These are phyloP conservation scores for Suillus bovinus DNA, from an alignment of 768 basidiomycete genomes.

Conservation along the genomic window DNA sequence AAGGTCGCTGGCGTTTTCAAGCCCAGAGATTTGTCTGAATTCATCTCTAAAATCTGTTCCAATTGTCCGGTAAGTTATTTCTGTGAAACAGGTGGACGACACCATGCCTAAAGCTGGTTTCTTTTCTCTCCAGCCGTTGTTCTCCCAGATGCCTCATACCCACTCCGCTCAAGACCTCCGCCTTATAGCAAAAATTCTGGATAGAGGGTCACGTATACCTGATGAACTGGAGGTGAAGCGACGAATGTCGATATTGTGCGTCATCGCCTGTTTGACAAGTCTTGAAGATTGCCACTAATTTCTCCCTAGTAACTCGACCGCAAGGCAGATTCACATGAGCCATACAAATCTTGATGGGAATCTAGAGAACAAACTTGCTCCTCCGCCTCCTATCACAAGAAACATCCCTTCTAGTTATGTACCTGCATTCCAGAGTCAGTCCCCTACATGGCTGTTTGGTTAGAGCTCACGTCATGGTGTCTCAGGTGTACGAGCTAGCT, in stretches of 20 bases:
- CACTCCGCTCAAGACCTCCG: conserved; percentile 44
- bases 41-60: conserved; percentile 47
- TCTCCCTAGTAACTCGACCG: background rate
- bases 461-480: background rate
- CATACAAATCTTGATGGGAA: background rate
- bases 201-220: conserved; percentile 37
- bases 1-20: conserved; percentile 57
- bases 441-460: background rate
- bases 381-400: background rate
- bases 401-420: background rate
- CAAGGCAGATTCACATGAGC: background rate
- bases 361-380: background rate
- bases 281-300: background rate
- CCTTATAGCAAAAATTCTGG: conserved; percentile 56
- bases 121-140: conserved; percentile 32
- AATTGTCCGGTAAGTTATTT: conserved; percentile 41
- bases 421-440: conserved; percentile 11
- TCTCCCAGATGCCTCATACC: conserved; percentile 45
- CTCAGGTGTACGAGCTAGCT: background rate
- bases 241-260: conserved; percentile 49
- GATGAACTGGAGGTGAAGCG: conserved; percentile 43
- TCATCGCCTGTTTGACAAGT: background rate
- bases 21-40: conserved; percentile 53
- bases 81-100: conserved; percentile 20
- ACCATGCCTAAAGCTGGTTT: background rate